These are phyloP conservation scores for Trichoderma polysporum DNA, from an alignment of 2,329 filamentous ascomycete species.

Conservation along the genomic window DNA sequence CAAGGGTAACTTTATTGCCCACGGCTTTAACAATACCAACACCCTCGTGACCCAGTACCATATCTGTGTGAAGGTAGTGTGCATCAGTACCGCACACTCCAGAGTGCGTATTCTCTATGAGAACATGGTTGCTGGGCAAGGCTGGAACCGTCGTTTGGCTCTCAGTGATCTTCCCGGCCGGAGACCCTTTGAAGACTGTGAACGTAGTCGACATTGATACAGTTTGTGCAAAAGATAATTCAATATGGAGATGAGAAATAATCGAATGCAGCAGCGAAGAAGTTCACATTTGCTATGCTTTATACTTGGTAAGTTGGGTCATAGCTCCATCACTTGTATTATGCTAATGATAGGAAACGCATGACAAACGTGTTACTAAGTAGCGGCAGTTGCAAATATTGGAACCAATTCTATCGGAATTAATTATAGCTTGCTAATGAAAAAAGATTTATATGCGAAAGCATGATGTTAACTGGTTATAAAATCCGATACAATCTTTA, in stretches of 20 bases:
- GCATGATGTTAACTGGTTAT: not conserved
- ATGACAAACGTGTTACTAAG: not conserved
- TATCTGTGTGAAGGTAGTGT: not conserved
- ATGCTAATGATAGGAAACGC: too few relatives aligned
- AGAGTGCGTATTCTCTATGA: conserved; percentile 1
- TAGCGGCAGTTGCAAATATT: not conserved
- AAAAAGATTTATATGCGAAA: not conserved
- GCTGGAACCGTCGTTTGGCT: not conserved
- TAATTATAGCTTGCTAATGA: not conserved
- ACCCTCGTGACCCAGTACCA: not conserved
- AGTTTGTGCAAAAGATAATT: not conserved
- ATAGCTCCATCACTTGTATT: not conserved
- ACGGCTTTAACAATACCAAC: not conserved
- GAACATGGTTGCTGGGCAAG: not conserved
- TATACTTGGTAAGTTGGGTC: not conserved
- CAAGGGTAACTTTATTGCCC: not conserved
- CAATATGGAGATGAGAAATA: not conserved
- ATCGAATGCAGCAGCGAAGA: not conserved
- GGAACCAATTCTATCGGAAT: not conserved
- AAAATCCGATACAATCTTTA: not conserved
- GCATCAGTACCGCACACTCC: not conserved
- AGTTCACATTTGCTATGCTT: not conserved
- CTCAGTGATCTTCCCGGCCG: not conserved
- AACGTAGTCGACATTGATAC: not conserved
- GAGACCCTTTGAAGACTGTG: conserved; percentile 2